These are phyloP conservation scores for Citrus maxima DNA, from an alignment of 345 rosid genomes.

Conservation along the genomic window DNA sequence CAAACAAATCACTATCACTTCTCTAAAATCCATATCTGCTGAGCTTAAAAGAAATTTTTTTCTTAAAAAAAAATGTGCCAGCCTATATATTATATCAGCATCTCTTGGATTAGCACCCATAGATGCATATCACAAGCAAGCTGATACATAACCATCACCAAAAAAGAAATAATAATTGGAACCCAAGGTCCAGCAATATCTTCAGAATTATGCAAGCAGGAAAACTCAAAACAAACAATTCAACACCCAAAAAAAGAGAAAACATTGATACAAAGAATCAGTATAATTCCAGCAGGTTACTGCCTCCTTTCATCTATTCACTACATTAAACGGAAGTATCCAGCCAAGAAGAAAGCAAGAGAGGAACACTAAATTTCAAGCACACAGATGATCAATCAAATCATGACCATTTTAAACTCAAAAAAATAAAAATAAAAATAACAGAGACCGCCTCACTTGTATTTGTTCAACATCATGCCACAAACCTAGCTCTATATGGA, in stretches of 20 bases:
- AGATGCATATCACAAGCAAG: not conserved
- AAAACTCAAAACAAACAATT: not conserved
- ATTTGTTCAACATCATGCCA: not conserved
- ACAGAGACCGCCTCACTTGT: too few species aligned
- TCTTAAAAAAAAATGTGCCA: not conserved
- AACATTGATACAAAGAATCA: not conserved
- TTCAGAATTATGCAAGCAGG: not conserved
- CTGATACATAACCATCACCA: not conserved
- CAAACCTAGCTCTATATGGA: not conserved
- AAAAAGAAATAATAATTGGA: not conserved
- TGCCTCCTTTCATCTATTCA: not conserved
- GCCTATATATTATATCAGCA: not conserved
- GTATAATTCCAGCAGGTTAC: not conserved
- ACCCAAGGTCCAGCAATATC: not conserved
- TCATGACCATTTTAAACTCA: too few species aligned
- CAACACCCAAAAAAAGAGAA: not conserved
- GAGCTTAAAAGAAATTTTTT: not conserved
- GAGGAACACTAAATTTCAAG: not conserved
- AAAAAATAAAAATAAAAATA: too few species aligned
- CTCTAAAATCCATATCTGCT: not conserved
- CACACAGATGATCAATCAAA: not conserved
- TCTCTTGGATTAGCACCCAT: not conserved
- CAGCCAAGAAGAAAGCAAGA: not conserved
- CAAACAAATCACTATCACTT: not conserved
- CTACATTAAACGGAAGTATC: not conserved